These are phyloP conservation scores for Eucalyptus curtisii DNA, from an alignment of 345 rosid genomes.

Conservation along the genomic window DNA sequence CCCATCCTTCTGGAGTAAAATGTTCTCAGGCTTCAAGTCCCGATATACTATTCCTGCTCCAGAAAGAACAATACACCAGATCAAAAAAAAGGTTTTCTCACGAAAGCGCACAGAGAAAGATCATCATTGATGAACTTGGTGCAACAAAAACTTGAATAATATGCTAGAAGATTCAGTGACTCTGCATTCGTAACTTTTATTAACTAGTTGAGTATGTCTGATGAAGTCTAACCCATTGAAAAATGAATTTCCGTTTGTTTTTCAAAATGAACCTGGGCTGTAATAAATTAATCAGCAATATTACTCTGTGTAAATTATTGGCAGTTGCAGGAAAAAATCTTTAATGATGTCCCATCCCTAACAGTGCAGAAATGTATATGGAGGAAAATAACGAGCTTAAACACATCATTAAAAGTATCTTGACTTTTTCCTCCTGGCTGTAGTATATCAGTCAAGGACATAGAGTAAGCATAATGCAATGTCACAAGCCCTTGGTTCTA, in stretches of 20 bases:
- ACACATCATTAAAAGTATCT: neutral
- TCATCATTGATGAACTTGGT: neutral
- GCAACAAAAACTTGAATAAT: neutral
- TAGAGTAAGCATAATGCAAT: neutral
- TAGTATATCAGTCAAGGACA: neutral
- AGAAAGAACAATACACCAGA: neutral
- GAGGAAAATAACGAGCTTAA: neutral
- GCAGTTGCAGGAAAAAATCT: neutral
- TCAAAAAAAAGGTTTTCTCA: neutral
- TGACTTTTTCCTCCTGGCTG: neutral
- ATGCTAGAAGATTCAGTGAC: neutral
- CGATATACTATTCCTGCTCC: conserved; percentile 78
- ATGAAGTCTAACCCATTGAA: neutral
- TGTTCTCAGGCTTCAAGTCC: conserved; percentile 95
- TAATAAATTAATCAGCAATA: neutral
- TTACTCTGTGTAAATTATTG: neutral
- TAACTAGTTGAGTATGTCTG: neutral
- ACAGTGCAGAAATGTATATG: neutral
- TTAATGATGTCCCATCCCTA: neutral
- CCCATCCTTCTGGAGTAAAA: conserved; percentile 78
- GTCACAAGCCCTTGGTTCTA: neutral
- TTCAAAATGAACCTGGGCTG: neutral
- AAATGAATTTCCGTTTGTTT: neutral
- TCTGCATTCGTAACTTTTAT: neutral
- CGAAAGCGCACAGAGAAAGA: neutral